A percentile compares a stretch with the other conserved stretches of the same genome.
Conservation (phyloP, 495 filamentous ascomycete genomes). For the Penicillium canescens region DNA sequence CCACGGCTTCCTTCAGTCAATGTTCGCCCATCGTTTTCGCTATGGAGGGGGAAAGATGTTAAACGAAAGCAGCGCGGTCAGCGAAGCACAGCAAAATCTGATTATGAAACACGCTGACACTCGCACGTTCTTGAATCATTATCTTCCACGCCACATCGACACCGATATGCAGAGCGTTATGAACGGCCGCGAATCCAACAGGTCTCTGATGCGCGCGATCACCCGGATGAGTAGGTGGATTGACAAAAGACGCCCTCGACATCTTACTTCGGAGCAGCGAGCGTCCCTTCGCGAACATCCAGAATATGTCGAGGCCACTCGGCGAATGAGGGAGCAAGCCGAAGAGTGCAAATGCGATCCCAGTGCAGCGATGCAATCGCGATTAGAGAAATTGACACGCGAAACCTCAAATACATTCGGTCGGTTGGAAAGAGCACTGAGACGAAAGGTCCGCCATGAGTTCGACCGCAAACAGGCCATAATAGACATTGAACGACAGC, state of each 20-base stretch:
- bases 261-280: constrained; percentile 26
- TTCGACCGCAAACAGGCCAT: constrained; percentile 24
- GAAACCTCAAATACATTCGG: constrained; percentile 17
- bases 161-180: constrained; percentile 35
- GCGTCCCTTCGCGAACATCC: constrained; percentile 27
- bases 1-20: constrained; percentile 18
- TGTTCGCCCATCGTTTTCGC: constrained; percentile 21
- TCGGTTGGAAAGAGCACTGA: constrained; percentile 14
- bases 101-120: constrained; percentile 35
- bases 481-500: constrained; percentile 24
- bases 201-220: constrained; percentile 27
- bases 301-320: constrained; percentile 8
- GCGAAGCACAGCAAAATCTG: constrained; percentile 39
- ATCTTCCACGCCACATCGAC: constrained; percentile 33
- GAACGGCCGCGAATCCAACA: constrained; percentile 26
- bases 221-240: constrained; percentile 39
- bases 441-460: constrained; percentile 15
- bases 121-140: constrained; percentile 37
- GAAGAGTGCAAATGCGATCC: constrained; percentile 6
- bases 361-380: constrained; percentile 2
- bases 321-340: constrained; percentile 4
- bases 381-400: constrained; percentile 12
- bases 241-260: constrained; percentile 30
- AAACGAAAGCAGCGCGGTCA: constrained; percentile 24
- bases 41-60: constrained; percentile 26